Evolutionary conservation across 306 rosid genomes (phyloP), one percentile per base, ranked within the genome.

Genomic region (Cicer pinnatifidum): DNA sequence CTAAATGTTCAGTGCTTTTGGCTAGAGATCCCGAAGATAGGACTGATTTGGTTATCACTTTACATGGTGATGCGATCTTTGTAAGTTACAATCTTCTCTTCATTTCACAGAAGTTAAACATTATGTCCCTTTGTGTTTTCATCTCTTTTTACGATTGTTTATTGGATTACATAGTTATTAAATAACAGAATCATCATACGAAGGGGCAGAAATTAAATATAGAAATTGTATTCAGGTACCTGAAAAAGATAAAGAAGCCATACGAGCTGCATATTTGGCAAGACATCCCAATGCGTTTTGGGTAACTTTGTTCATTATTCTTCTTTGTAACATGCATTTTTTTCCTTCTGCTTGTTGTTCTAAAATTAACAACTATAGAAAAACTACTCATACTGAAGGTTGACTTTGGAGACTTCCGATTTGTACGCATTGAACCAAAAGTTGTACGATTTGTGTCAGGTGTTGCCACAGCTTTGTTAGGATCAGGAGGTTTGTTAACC

Each of bases 331-430:
- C 47, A 72, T 74, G 46, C 54, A 45, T 9, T 8, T 45, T 75
- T 67, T 23, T 4, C 28, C 58, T 79, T 67, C 9, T 75, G 40
- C 37, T 35, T 78, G 41, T 53, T 35, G 67, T 61, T 78, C 44
- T 67, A 11, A 39, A 61, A 54, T 45, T 75, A 69, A 78, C 43
- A 52, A 62, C 38, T 73, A 53, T 70, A 62, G 44, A 35, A 45
- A 71, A 40, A 70, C 57, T 48, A 82, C 66, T 67, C 78, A 12
- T 63, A 64, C 43, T 88, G 87, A 89, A 94, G 98, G 97, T 89
- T 87, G 98, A 91, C 89, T 94, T 91, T 78, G 98, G 92, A n/a
- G 98, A 94, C 89, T 91, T 94, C 84, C 84, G 82, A 66, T 94
- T 94, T 83, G 39, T 89, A 80, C 97, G 90, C 61, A 88, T 94